Percentiles rank a stretch among this genome's conserved stretches.
phyloP scores from a whole-genome alignment of 306 rosid species.

The Sechiopsis laciniata region DNA sequence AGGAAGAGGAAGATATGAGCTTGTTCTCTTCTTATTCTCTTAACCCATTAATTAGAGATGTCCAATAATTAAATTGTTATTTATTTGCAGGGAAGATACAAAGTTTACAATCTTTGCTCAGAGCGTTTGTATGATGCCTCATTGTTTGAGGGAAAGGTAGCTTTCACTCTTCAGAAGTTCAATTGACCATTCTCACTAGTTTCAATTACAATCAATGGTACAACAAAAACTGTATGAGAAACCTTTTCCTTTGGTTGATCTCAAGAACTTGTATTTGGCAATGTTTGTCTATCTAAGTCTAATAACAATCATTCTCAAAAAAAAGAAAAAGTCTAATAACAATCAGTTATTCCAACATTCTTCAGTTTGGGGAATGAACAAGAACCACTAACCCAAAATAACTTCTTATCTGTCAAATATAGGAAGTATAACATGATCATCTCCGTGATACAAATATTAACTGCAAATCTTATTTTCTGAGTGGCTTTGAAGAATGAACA shows the following conservation, averaged over 20 bases:
- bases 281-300: conserved; percentile 14
- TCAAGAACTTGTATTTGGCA: neutral
- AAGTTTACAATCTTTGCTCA: conserved; percentile 93
- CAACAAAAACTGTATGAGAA: neutral
- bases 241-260: conserved; percentile 22
- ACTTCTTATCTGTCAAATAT: neutral
- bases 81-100: conserved; percentile 70
- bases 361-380: neutral
- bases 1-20: too few relatives aligned
- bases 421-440: neutral
- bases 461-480: neutral
- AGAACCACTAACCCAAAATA: neutral
- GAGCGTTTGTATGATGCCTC: conserved; percentile 94
- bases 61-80: conserved; percentile 21
- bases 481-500: neutral
- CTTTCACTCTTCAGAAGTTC: conserved; percentile 5
- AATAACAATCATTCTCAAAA: neutral
- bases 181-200: neutral
- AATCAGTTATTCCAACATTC: neutral
- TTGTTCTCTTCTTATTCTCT: neutral
- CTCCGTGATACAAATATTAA: neutral
- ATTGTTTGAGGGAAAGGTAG: conserved; percentile 89
- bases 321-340: conserved; percentile 10
- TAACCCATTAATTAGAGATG: conserved; percentile 16
- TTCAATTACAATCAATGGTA: neutral